Evolutionary conservation across 1,284 basidiomycete species (phyloP).

Genomic region (Naganishia albida): DNA sequence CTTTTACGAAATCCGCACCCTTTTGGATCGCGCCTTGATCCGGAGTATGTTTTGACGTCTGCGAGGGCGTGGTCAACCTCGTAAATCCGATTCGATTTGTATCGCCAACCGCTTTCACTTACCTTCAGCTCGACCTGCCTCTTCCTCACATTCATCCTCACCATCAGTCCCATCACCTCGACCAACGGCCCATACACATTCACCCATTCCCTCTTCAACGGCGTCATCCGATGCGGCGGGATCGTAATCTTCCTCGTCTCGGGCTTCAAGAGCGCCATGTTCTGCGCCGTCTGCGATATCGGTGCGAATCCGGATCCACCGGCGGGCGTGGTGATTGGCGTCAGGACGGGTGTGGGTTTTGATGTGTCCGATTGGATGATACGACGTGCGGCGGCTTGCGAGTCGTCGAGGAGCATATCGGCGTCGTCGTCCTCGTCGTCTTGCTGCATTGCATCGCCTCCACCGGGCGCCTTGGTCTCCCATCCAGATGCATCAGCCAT

Average conservation of each 20-base stretch:
- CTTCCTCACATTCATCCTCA: slow-evolving; percentile 91
- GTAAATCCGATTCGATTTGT: background rate
- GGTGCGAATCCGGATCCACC: slow-evolving; percentile 51
- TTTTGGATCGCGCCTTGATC: slow-evolving; percentile 90
- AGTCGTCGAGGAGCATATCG: slow-evolving; percentile 34
- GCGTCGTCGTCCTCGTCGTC: slow-evolving; percentile 32
- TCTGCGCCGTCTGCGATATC: slow-evolving; percentile 41
- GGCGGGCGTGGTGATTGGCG: slow-evolving; percentile 27
- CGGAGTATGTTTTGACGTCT: slow-evolving; percentile 94
- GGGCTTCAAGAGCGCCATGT: slow-evolving; percentile 59
- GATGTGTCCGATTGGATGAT: slow-evolving; percentile 30
- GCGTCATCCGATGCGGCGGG: slow-evolving; percentile 96
- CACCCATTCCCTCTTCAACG: slow-evolving; percentile 95
- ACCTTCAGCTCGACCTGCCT: slow-evolving; percentile 90
- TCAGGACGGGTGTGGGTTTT: slow-evolving; percentile 29
- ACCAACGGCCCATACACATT: slow-evolving; percentile 95
- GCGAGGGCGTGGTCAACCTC: background rate
- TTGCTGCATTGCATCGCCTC: slow-evolving; percentile 1
- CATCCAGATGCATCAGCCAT: slow-evolving; percentile 23
- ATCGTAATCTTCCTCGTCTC: slow-evolving; percentile 83
- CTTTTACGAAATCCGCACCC: slow-evolving; percentile 97
- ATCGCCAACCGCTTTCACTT: slow-evolving; percentile 45
- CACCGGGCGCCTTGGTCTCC: slow-evolving; percentile 17
- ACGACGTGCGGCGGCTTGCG: slow-evolving; percentile 23
- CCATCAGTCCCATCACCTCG: slow-evolving; percentile 89